phyloP scores from a whole-genome alignment of 75 land plant genomes.

The Azolla pinnata region DNA sequence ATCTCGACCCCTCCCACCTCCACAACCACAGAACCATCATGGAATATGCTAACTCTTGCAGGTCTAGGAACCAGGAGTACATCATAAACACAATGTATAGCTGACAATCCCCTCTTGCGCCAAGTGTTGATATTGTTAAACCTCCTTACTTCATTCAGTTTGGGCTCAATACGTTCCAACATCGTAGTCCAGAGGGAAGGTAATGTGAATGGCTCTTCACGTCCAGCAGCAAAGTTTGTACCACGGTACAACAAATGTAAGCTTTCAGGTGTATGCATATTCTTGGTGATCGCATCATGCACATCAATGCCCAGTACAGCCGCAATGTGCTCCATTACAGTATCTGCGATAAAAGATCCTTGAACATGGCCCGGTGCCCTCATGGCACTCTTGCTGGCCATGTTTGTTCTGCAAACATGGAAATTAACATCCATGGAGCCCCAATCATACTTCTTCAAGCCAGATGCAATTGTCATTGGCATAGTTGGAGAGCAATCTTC shows the following conservation, averaged over 20 bases:
- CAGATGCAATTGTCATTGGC: slow-evolving; percentile 23
- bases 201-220: slow-evolving; percentile 46
- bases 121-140: slow-evolving; percentile 50
- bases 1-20: slow-evolving; percentile 91
- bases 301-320: slow-evolving; percentile 40
- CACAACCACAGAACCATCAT: slow-evolving; percentile 74
- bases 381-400: slow-evolving; percentile 60
- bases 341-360: slow-evolving; percentile 75
- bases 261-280: slow-evolving; percentile 54
- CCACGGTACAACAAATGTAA: slow-evolving; percentile 29
- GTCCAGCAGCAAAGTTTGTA: slow-evolving; percentile 22
- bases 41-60: slow-evolving; percentile 67
- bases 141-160: slow-evolving; percentile 22
- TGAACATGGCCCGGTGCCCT: slow-evolving; percentile 85
- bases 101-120: slow-evolving; percentile 66
- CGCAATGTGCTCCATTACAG: slow-evolving; percentile 75
- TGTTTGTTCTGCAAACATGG: slow-evolving; percentile 76
- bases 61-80: slow-evolving; percentile 36
- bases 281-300: slow-evolving; percentile 37
- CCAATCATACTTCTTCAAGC: slow-evolving; percentile 76
- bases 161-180: slow-evolving; percentile 7
- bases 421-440: slow-evolving; percentile 53
- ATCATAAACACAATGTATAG: slow-evolving; percentile 46
- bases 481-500: slow-evolving; percentile 44
- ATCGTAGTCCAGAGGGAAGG: slow-evolving; percentile 55